Conservation (phyloP, 495 filamentous ascomycete species). For the Daldinia childiae region DNA sequence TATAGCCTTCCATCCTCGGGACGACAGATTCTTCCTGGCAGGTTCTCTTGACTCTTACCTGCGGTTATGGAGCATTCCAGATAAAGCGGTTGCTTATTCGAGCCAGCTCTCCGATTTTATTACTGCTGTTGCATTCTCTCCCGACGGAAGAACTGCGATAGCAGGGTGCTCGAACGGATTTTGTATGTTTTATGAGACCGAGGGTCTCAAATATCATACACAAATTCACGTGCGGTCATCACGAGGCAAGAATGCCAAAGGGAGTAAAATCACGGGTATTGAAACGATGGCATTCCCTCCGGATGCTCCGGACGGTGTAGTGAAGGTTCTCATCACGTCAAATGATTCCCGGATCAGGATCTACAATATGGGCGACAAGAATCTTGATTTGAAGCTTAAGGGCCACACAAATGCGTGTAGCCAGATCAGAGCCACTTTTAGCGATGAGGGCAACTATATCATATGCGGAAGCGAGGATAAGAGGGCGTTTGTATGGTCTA, state of each 20-base stretch:
- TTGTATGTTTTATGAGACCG: conserved; percentile 94
- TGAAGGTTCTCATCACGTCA: conserved; percentile 90
- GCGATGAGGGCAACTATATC: conserved; percentile 85
- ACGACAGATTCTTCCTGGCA: conserved; percentile 96
- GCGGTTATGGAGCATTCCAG: conserved; percentile 95
- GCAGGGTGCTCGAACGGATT: conserved; percentile 87
- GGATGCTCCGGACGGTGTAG: conserved; percentile 68
- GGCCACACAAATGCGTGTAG: conserved; percentile 92
- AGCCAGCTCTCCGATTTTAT: conserved; percentile 86
- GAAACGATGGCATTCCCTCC: conserved; percentile 73
- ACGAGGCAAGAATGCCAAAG: conserved; percentile 91
- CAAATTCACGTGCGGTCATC: conserved; percentile 92
- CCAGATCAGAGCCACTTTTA: conserved; percentile 90
- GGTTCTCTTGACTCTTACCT: conserved; percentile 93
- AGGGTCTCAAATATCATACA: conserved; percentile 82
- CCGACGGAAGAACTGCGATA: conserved; percentile 89
- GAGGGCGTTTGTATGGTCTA: conserved; percentile 88
- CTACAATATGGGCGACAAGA: conserved; percentile 86
- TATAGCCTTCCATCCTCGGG: conserved; percentile 91
- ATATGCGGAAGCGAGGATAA: conserved; percentile 95
- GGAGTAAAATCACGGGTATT: conserved; percentile 97
- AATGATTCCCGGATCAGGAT: conserved; percentile 95
- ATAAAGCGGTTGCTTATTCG: conserved; percentile 92
- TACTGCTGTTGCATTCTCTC: conserved; percentile 92
- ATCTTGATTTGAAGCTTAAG: conserved; percentile 87